Base-by-base conservation (phyloP, 2,329 filamentous ascomycete species). In the Colletotrichum sp. region DNA sequence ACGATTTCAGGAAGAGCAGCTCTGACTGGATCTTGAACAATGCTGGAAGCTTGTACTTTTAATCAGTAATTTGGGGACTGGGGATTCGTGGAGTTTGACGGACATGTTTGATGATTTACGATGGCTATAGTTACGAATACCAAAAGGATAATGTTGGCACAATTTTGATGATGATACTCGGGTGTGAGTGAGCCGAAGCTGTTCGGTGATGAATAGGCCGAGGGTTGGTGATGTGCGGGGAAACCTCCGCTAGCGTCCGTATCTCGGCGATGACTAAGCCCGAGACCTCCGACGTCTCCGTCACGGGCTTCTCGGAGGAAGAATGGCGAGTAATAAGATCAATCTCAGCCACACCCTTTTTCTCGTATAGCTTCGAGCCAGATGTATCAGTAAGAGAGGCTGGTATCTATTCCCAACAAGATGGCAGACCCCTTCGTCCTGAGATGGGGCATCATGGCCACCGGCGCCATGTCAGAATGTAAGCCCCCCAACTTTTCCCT, bases 381-480 rank as follows among this genome's bases (percentile, higher is more conserved):
- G 29, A 8, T 2, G 29, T 31, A 7, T 31, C 29, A 31, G 29
- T 31, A 31, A 31, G 29, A 31, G 7, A 21, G 18, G 54, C 9
- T 3, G 21, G 0, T 13, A 1, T 13, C 18, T 0, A 8, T 2
- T 3, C 3, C 1, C 13, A 13, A 21, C 5, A 86, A 86, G 83
- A 79, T 86, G 79, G 84, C 88, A 4, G 87, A 85, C 75, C 87
- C 85, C 38, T 74, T 90, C 67, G 87, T 85, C 51, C 73, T 90
- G 59, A 87, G 84, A 82, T 91, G 89, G 89, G 89, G 89, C 76
- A 91, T 91, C 80, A 84, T 91, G 84, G 89, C 89, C 79, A 91
- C 89, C 2, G 89, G 89, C 43, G 84, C 87, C 76, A 91, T 91
- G 78, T 89, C 89, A 34, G 85, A 89, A 78, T 86, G 89, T 90